These are phyloP conservation scores for Pyrenopolyporus hunteri DNA, from an alignment of 495 filamentous ascomycete genomes.

Conservation along the genomic window DNA sequence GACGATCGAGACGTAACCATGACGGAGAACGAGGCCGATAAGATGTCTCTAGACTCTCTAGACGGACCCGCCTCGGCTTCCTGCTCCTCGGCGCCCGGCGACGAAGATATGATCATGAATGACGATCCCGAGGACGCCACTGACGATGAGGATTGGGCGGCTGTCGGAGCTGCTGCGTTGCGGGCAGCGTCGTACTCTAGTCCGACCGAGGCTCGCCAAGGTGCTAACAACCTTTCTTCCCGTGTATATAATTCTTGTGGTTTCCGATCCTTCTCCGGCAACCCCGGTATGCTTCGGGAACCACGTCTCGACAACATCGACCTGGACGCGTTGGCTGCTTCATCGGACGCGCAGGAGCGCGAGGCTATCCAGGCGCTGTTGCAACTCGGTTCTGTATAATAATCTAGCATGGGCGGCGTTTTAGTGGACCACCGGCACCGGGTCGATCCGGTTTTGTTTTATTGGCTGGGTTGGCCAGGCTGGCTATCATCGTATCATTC, in stretches of 20 bases:
- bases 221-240: slow-evolving; percentile 46
- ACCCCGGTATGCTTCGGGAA: slow-evolving; percentile 54
- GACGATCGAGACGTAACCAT: slow-evolving; percentile 70
- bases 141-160: slow-evolving; percentile 98
- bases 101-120: slow-evolving; percentile 67
- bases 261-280: slow-evolving; percentile 55
- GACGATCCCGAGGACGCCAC: slow-evolving; percentile 81
- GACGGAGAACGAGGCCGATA: slow-evolving; percentile 88
- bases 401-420: slow-evolving; percentile 58
- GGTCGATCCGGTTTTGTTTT: slow-evolving; percentile 29
- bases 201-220: slow-evolving; percentile 42
- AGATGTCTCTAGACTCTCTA: slow-evolving; percentile 93
- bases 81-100: slow-evolving; percentile 76
- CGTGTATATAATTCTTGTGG: slow-evolving; percentile 55
- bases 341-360: slow-evolving; percentile 72
- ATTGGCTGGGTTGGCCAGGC: slow-evolving; percentile 32
- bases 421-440: slow-evolving; percentile 34
- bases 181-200: slow-evolving; percentile 69
- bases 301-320: slow-evolving; percentile 55
- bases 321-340: slow-evolving; percentile 57
- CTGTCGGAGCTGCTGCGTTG: slow-evolving; percentile 83
- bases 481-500: slow-evolving; percentile 36
- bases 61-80: slow-evolving; percentile 74
- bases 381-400: slow-evolving; percentile 86
- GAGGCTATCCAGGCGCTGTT: slow-evolving; percentile 85